Conservation (phyloP, 345 rosid genomes). For the Clarkia xantiana region DNA sequence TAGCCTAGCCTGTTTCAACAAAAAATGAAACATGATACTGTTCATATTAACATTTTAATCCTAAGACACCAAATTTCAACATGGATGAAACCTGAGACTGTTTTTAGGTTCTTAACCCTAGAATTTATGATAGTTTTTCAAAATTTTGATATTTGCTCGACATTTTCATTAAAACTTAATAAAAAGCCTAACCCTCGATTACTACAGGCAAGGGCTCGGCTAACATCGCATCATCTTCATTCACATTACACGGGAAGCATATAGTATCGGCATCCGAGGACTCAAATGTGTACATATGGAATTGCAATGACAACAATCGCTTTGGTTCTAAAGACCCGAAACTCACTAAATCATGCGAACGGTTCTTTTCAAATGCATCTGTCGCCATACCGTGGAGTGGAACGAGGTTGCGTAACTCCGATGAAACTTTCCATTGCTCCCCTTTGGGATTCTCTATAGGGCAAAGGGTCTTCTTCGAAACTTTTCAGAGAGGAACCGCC, state of each 20-base stretch:
- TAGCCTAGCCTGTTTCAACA: too few relatives aligned
- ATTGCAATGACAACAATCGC: slow-evolving; percentile 27
- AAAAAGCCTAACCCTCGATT: slow-evolving; percentile 1
- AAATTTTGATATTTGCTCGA: too few relatives aligned
- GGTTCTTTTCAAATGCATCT: slow-evolving; percentile 59
- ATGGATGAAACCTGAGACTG: too few relatives aligned
- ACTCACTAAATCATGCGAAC: slow-evolving; percentile 50
- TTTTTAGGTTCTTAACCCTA: too few relatives aligned
- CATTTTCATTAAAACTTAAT: too few relatives aligned
- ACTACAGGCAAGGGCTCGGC: slow-evolving; percentile 39
- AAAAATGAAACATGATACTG: too few relatives aligned
- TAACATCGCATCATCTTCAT: slow-evolving; percentile 49
- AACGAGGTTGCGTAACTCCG: slow-evolving; percentile 13
- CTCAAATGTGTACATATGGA: slow-evolving; percentile 71
- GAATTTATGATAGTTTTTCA: too few relatives aligned
- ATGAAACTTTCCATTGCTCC: slow-evolving; percentile 12
- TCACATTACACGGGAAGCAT: slow-evolving; percentile 73
- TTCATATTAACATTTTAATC: too few relatives aligned
- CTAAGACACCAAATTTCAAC: too few relatives aligned
- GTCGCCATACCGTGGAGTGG: slow-evolving; percentile 83
- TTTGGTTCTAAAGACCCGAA: slow-evolving; percentile 19
- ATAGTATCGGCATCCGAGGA: slow-evolving; percentile 74
- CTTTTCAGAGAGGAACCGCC: slow-evolving; percentile 70
- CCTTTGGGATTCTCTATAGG: slow-evolving; percentile 43
- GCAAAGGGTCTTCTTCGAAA: slow-evolving; percentile 41